phyloP scores from a whole-genome alignment of 345 rosid species.

The Lumnitzera littorea region DNA sequence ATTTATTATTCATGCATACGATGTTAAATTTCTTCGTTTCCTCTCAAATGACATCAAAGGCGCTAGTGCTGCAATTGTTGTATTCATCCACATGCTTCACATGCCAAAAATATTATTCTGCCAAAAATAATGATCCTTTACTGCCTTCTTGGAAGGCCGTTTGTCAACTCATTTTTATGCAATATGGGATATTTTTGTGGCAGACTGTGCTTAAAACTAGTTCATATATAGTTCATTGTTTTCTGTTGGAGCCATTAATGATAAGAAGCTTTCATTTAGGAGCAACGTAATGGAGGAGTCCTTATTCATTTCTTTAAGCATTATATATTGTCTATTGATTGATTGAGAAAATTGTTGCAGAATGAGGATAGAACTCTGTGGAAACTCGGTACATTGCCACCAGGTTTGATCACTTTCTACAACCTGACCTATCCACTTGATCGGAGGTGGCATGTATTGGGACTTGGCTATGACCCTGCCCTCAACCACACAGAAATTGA shows the following conservation, averaged over 20 bases:
- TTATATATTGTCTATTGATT: conserved; percentile 6
- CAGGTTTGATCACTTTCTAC: conserved; percentile 92
- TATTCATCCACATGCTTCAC: neutral
- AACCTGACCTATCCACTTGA: conserved; percentile 80
- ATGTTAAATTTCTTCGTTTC: too few relatives aligned
- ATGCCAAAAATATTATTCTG: neutral
- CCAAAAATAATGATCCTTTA: too few relatives aligned
- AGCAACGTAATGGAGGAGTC: neutral
- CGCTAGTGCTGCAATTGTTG: neutral
- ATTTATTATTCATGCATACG: too few relatives aligned
- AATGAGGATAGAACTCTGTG: conserved; percentile 95
- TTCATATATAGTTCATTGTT: too few relatives aligned
- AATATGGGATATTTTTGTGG: too few relatives aligned
- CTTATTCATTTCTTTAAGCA: neutral
- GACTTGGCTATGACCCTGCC: conserved; percentile 98
- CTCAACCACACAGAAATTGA: conserved; percentile 87
- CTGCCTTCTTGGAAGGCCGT: too few relatives aligned
- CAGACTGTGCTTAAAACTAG: too few relatives aligned
- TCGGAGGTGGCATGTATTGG: conserved; percentile 82
- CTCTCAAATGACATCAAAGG: too few relatives aligned
- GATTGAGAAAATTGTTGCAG: conserved; percentile 34
- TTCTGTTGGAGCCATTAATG: too few relatives aligned
- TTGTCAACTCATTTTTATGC: too few relatives aligned
- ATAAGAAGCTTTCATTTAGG: too few relatives aligned
- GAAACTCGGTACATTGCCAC: conserved; percentile 96